Base-by-base conservation (phyloP, 2,329 filamentous ascomycete species). In the Botryotinia convoluta region DNA sequence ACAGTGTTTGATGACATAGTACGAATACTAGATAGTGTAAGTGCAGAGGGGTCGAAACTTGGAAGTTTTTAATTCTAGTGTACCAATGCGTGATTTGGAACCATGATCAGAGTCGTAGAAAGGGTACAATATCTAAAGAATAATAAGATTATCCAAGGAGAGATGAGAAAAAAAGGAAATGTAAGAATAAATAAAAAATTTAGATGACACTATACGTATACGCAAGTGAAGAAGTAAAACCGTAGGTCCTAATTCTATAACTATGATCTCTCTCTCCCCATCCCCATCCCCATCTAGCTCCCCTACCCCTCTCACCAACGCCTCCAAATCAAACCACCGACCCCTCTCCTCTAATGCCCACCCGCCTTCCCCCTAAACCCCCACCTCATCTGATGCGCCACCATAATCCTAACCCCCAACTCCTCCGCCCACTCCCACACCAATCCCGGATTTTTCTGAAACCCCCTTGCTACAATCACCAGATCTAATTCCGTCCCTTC, bases 401-500 rank as follows among this genome's bases (percentile, higher is more conserved):
- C 78, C 54, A 84, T 81, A 37, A 88, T 84, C 10, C 82, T 76
- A 0, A 84, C 80, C 0, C 82, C 83, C 39, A 90, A 78, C 26
- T 90, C 87, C 69, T 89, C 85, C 1, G 87, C 88, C 82, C 85
- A 89, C 3, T 81, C 77, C 83, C 86, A 88, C 0, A 89, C 87
- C 29, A 90, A 77, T 0, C 86, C 86, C 0, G 88, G 88, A 75
- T 89, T 87, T 82, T 88, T 87, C 80, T 87, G 87, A 77, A 90
- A 90, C 81, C 83, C 81, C 1, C 88, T 83, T 0, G 87, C 88
- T 0, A 84, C 84, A 42, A 85, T 81, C 9, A 86, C 82, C 0
- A 86, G 81, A 78, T 90, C 88, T 0, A 89, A 76, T 0, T 82
- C 82, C 10, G 82, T 81, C 20, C 84, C 82, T 2, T 84, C 80